These are phyloP conservation scores for Geotrichum restrictum DNA, from an alignment of 1,139 yeast species.

Conservation along the genomic window DNA sequence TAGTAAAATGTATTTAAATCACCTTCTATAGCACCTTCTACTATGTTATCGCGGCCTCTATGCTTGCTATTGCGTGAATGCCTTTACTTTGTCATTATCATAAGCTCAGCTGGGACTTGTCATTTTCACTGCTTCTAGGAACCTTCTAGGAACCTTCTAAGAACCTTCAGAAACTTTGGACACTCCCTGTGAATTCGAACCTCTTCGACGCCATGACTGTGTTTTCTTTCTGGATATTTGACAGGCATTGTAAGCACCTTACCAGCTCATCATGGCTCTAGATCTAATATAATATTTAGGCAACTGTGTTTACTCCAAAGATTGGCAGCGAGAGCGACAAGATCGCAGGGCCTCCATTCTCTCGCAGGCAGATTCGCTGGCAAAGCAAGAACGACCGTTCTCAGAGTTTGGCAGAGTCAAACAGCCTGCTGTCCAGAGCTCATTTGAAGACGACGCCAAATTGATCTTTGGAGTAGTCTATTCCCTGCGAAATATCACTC, in stretches of 20 bases:
- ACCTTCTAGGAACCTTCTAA: too few species aligned
- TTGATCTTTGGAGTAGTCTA: conserved; percentile 82
- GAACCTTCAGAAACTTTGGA: too few species aligned
- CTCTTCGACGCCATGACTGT: conserved; percentile 46
- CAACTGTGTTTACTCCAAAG: conserved; percentile 36
- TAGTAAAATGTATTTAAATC: too few species aligned
- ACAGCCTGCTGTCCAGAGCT: conserved; percentile 18
- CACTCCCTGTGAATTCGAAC: too few species aligned
- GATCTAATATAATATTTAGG: conserved; percentile 26
- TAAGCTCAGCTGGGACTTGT: not conserved
- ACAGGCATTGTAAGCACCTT: conserved; percentile 62
- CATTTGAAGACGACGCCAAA: conserved; percentile 59
- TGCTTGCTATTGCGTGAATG: too few species aligned
- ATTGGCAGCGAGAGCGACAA: conserved; percentile 32
- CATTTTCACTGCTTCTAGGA: not conserved
- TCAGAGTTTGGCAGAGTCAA: conserved; percentile 16
- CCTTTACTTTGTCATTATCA: too few species aligned
- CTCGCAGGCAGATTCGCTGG: conserved; percentile 26
- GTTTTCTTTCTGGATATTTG: conserved; percentile 83
- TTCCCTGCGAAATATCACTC: conserved; percentile 71
- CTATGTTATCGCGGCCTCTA: too few species aligned
- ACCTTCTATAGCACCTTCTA: too few species aligned
- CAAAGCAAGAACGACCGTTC: conserved; percentile 16
- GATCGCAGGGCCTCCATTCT: conserved; percentile 18
- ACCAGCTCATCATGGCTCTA: not conserved